These are phyloP conservation scores for Fagus crenata DNA, from an alignment of 306 rosid species.

Conservation along the genomic window DNA sequence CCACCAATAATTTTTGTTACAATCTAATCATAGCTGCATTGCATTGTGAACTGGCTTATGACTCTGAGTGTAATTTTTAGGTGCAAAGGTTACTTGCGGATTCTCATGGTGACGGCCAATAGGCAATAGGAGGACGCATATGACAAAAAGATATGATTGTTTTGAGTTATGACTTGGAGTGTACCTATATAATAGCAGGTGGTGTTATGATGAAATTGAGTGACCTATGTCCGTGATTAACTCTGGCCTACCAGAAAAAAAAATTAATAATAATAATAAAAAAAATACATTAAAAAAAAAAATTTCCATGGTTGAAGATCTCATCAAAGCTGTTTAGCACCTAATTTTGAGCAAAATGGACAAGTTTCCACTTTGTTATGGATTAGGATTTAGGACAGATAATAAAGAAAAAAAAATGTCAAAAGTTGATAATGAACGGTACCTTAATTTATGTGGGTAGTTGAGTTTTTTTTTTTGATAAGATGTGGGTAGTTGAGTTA, in stretches of 20 bases:
- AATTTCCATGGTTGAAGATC: background rate
- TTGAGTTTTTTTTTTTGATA: no score
- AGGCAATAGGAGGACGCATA: background rate
- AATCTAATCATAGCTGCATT: no score
- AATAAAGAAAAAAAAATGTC: background rate
- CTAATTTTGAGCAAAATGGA: background rate
- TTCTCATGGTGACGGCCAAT: background rate
- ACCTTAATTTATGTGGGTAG: no score
- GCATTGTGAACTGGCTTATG: constrained; percentile 17
- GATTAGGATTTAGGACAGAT: background rate
- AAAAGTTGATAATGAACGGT: background rate
- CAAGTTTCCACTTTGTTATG: constrained; percentile 1
- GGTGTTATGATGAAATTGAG: background rate
- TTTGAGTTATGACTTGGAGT: constrained; percentile 23
- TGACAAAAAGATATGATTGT: background rate
- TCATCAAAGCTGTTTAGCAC: background rate
- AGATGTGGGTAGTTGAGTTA: no score
- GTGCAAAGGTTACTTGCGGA: background rate
- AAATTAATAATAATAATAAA: no score
- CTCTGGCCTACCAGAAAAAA: no score
- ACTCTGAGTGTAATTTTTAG: background rate
- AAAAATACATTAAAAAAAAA: no score
- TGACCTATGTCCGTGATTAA: background rate
- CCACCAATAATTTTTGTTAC: no score
- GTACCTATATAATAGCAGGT: background rate